Percentiles rank a stretch among this genome's conserved stretches.
phyloP scores from a whole-genome alignment of 306 rosid genomes.

The Prunus fruticosa region DNA sequence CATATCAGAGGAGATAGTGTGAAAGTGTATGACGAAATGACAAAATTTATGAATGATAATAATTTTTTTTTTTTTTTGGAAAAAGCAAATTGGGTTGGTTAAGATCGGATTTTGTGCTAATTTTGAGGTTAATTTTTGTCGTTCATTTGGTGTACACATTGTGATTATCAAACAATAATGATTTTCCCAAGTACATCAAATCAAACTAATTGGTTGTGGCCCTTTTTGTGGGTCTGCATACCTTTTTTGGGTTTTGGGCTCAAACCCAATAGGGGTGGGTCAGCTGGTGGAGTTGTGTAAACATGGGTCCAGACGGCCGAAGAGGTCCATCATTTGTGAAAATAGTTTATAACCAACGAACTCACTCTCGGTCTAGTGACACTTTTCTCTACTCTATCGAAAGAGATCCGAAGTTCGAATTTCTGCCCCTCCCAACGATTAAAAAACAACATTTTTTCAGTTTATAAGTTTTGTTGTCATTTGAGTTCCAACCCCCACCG shows the following conservation, averaged over 20 bases:
- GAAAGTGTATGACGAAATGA: too few relatives aligned
- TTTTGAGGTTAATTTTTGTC: not conserved
- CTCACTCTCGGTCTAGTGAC: too few relatives aligned
- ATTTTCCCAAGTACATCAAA: not conserved
- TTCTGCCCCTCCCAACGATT: too few relatives aligned
- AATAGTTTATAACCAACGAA: not conserved
- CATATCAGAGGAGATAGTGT: not conserved
- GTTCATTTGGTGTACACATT: not conserved
- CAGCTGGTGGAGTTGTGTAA: too few relatives aligned
- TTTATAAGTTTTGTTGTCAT: not conserved
- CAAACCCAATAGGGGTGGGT: not conserved
- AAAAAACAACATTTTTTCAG: too few relatives aligned
- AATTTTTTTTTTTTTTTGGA: not conserved
- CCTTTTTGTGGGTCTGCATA: not conserved
- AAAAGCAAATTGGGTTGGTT: not conserved
- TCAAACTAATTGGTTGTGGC: not conserved
- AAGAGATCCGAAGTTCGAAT: too few relatives aligned
- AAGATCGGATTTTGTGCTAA: not conserved
- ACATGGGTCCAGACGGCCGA: fast-evolving
- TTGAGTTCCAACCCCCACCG: not conserved
- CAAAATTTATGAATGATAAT: too few relatives aligned
- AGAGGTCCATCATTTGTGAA: not conserved
- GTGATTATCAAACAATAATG: not conserved
- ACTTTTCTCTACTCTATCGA: too few relatives aligned
- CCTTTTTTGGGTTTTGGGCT: not conserved